These are phyloP conservation scores for Kazachstania viticola DNA, from an alignment of 805 yeast species.

Conservation along the genomic window DNA sequence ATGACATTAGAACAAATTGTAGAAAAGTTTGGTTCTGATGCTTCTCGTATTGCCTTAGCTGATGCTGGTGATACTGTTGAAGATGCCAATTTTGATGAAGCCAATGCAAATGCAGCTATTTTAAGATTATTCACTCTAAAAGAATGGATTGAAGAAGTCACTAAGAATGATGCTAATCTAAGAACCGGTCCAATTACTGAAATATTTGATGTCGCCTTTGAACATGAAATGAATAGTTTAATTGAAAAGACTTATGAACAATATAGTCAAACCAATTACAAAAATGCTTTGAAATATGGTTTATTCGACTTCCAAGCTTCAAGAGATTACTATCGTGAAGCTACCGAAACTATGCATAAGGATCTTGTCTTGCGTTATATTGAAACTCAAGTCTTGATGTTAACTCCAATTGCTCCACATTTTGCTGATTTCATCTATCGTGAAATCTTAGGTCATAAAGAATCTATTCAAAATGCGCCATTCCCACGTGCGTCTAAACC, in stretches of 20 bases:
- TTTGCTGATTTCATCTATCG: conserved; percentile 83
- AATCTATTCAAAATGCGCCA: conserved; percentile 57
- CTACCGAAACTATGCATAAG: conserved; percentile 58
- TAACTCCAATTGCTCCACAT: conserved; percentile 94
- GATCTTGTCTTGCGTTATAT: conserved; percentile 74
- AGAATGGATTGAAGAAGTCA: conserved; percentile 87
- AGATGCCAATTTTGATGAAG: conserved; percentile 96
- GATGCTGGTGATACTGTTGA: conserved; percentile 97
- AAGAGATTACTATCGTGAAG: conserved; percentile 92
- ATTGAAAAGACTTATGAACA: conserved; percentile 62
- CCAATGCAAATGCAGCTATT: conserved; percentile 94
- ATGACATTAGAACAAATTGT: conserved; percentile 78
- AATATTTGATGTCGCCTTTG: conserved; percentile 83
- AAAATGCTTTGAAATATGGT: conserved; percentile 82
- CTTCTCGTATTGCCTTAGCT: conserved; percentile 92
- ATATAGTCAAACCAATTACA: conserved; percentile 65
- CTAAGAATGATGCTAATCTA: conserved; percentile 39
- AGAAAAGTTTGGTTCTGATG: conserved; percentile 92
- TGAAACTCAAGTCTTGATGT: conserved; percentile 71
- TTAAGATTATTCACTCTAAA: conserved; percentile 82
- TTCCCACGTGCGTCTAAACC: conserved; percentile 76
- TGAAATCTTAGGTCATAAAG: conserved; percentile 58
- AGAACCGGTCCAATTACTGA: conserved; percentile 42
- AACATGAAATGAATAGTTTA: conserved; percentile 81
- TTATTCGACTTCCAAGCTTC: conserved; percentile 90